Evolutionary conservation across 2,329 filamentous ascomycete species (phyloP).

Genomic region (Phaeosphaeria sp.): DNA sequence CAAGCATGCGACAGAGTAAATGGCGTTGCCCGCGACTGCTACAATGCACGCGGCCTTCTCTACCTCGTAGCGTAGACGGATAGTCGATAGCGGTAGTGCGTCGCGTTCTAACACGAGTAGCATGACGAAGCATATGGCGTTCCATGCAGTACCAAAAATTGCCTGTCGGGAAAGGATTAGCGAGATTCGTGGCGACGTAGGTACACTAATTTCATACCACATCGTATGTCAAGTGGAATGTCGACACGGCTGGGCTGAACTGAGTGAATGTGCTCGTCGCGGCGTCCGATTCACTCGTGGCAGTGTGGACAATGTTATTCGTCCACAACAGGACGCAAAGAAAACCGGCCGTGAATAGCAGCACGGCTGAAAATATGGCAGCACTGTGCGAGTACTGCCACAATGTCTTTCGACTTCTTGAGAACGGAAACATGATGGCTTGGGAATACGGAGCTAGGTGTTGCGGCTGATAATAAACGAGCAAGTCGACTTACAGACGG

Average conservation of each 20-base stretch:
- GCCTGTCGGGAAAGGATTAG: slow-evolving; percentile 3
- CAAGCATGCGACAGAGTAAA: slow-evolving; percentile 12
- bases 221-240: slow-evolving; percentile 12
- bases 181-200: background rate
- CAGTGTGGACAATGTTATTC: slow-evolving; percentile 10
- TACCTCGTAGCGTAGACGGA: slow-evolving; percentile 10
- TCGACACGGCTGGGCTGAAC: slow-evolving; percentile 10
- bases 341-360: slow-evolving; percentile 13
- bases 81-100: slow-evolving; percentile 7
- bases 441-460: too few relatives aligned
- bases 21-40: slow-evolving; percentile 9
- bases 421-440: slow-evolving; percentile 4
- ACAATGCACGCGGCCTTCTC: slow-evolving; percentile 12
- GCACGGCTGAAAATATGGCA: slow-evolving; percentile 7
- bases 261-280: slow-evolving; percentile 8
- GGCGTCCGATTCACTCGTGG: slow-evolving; percentile 2
- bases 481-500: too few relatives aligned
- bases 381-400: slow-evolving; percentile 11
- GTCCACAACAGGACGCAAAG: slow-evolving; percentile 11
- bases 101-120: slow-evolving; percentile 11
- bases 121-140: slow-evolving; percentile 8
- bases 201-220: slow-evolving; percentile 3
- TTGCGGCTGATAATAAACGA: too few relatives aligned
- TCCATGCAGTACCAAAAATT: slow-evolving; percentile 13
- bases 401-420: slow-evolving; percentile 2